phyloP scores from a whole-genome alignment of 106 monocot genomes.

The Hemerocallis citrina region DNA sequence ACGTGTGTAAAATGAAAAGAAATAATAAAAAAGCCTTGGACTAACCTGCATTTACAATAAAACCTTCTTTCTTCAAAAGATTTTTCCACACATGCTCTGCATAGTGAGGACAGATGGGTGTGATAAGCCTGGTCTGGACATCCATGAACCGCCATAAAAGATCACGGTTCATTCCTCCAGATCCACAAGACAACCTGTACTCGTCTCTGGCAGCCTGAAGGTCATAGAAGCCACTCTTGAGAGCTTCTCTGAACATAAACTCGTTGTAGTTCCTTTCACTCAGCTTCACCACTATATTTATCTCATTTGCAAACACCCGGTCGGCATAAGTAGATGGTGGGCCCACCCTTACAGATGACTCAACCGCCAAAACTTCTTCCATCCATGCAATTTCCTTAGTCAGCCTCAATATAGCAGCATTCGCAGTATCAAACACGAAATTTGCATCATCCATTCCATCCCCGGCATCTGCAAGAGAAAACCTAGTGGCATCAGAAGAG shows the following conservation, averaged over 20 bases:
- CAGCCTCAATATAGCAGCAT: slow-evolving; percentile 60
- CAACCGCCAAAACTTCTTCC: slow-evolving; percentile 55
- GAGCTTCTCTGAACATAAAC: slow-evolving; percentile 67
- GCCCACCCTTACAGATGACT: slow-evolving; percentile 36
- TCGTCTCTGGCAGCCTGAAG: slow-evolving; percentile 69
- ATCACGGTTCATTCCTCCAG: slow-evolving; percentile 54
- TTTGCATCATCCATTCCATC: slow-evolving; percentile 90
- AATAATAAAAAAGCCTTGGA: no score
- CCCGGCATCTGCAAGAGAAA: no score
- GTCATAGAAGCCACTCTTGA: slow-evolving; percentile 69
- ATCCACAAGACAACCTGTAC: slow-evolving; percentile 61
- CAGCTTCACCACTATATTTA: slow-evolving; percentile 39
- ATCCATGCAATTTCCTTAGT: slow-evolving; percentile 76
- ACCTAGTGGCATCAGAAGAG: slow-evolving; percentile 66
- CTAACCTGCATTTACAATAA: slow-evolving; percentile 20
- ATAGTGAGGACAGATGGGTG: slow-evolving; percentile 72
- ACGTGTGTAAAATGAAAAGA: no score
- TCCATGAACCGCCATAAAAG: slow-evolving; percentile 60
- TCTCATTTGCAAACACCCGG: slow-evolving; percentile 63
- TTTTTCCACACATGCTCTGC: slow-evolving; percentile 64
- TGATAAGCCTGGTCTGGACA: slow-evolving; percentile 53
- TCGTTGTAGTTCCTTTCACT: slow-evolving; percentile 38
- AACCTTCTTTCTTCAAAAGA: slow-evolving; percentile 35
- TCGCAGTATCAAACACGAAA: slow-evolving; percentile 70
- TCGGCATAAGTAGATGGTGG: slow-evolving; percentile 46